Evolutionary conservation across 1,139 yeast species (phyloP), one percentile per base, ranked within the genome.

Genomic region (Saccharomycopsis crataegensis): DNA sequence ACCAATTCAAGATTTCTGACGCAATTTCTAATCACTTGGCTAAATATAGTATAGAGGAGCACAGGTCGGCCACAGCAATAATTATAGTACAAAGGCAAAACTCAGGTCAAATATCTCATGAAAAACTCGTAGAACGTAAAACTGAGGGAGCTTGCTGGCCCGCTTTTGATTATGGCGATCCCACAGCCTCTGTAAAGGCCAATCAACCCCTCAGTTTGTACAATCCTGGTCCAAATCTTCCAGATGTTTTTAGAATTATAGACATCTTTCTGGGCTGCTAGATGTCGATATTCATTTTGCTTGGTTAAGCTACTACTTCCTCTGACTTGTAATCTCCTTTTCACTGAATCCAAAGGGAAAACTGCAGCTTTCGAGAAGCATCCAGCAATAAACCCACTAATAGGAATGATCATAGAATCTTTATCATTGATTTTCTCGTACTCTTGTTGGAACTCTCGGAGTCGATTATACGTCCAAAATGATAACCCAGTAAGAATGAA

Each of bases 121-220:
- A 64, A 57, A 55, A 70, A 69, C 62, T 89, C 96, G 65, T 85
- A 89, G 22, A 81, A 73, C 73, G 83, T 84, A 53, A 89, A 71
- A n/a, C 91, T 80, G 4, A 87, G 70, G 0, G 91, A 93, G 46
- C 90, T 84, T 0, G 94, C 81, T 0, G 96, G 96, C 0, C 93
- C 93, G 17, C 87, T 81, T 64, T 89, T 89, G 51, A 86, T 56
- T 6, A 89, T 61, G 12, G 93, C 83, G 1, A 88, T 77, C 0
- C 80, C 70, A 57, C 82, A 76, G 0, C 97, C 97, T 57, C 80
- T 79, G 68, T 89, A 90, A 22, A 89, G 71, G 0, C 96, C 91
- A 31, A 70, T 62, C 0, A 78, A 5, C 0, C 95, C 95, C 62
- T 86, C 93, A 2, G 64, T 68, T 36, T 61, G 61, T 0, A 82